These are phyloP conservation scores for Stagonosporopsis rhizophila DNA, from an alignment of 2,329 filamentous ascomycete genomes.

Conservation along the genomic window DNA sequence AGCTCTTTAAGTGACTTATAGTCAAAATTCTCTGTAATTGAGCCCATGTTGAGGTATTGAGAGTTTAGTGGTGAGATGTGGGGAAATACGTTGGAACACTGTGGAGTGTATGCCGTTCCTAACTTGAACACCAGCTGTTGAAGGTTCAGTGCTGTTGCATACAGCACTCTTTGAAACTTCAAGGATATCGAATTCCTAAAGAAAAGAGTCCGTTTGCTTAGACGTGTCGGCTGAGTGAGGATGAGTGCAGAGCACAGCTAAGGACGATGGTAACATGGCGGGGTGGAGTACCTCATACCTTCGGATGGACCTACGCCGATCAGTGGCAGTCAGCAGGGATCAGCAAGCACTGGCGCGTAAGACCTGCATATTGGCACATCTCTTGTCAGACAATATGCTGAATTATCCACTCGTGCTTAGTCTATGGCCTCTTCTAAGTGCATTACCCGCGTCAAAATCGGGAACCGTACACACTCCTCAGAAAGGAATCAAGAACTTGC, in stretches of 20 bases:
- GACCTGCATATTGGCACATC: neutral
- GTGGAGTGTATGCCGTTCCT: neutral
- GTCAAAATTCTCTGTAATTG: constrained; percentile 18
- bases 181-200: neutral
- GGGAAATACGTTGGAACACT: neutral
- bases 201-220: neutral
- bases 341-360: neutral
- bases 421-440: neutral
- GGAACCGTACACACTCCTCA: neutral
- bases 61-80: neutral
- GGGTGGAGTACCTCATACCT: constrained; percentile 9
- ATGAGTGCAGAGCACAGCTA: neutral
- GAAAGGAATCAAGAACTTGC: neutral
- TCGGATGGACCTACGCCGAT: constrained; percentile 6
- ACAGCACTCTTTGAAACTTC: neutral
- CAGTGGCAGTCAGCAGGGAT: constrained; percentile 9
- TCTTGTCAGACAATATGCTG: neutral
- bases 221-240: neutral
- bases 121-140: neutral
- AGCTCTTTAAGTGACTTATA: constrained; percentile 30
- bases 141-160: neutral
- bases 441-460: neutral
- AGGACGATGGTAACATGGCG: neutral
- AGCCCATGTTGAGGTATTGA: constrained; percentile 16
- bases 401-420: neutral